Base-by-base conservation (phyloP, 805 yeast species). In the Lachancea kluyveri region DNA sequence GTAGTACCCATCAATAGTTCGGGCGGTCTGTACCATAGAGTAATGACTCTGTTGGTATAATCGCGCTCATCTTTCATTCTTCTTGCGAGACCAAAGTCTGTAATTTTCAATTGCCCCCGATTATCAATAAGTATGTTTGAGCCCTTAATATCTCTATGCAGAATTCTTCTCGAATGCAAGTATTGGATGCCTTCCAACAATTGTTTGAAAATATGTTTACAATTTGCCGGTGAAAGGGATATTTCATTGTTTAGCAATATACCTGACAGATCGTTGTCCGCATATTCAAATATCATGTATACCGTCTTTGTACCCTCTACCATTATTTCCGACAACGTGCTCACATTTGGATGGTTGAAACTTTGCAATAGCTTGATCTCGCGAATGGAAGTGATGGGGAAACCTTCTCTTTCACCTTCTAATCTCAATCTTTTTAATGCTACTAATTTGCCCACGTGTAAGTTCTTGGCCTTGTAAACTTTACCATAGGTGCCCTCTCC, bases 401-500 rank as follows among this genome's bases (percentile, higher is more conserved):
- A 85, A 0, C 97, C 96, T 52, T 92, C 98, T 29, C 86, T 68
- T 54, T 90, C 97, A 6, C 76, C 61, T 51, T 92, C 96, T 48
- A 92, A 67, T 39, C 96, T 61, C 26, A 92, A 65, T 43, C 79
- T 71, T 54, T 92, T 92, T 50, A 92, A 64, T 1, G 98, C 98
- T n/a, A 87, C 92, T 42, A 70, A 62, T 36, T 72, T 76, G 2
- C 73, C 68, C 0, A 95, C 84, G 4, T 73, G 62, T 10, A 61
- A 60, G 53, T 92, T 87, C 29, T 65, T 67, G 0, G 96, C 95
- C 31, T 57, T 57, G 37, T 52, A 57, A 12, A 57, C 62, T 45
- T 55, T 57, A 12, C 98, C 98, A 56, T 92, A 92, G 0, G 97
- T 92, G 7, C 98, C 98, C 59, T 92, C 97, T n/a, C 98, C 98